Evolutionary conservation across 148 eudicot genomes (phyloP), one percentile per base, ranked within the genome.

Genomic region (Rhododendron ovatum): DNA sequence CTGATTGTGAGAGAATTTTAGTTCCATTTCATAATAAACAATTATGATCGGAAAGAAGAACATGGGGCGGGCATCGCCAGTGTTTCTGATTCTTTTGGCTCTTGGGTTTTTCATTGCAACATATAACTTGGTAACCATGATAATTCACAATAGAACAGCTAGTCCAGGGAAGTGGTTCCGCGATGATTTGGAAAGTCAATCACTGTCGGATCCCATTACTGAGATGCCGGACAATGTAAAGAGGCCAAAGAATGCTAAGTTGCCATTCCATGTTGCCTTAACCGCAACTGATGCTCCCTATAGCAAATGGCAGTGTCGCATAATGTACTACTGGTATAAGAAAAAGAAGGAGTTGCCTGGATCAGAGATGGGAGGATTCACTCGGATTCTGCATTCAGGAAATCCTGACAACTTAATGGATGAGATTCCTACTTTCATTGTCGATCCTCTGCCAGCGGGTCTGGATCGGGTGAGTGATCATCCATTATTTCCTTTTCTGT

Each of bases 321-420:
- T 97, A 87, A 97, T 97, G 99, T 97, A 95, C 82, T 97, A 97
- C 85, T 97, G 99, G 99, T 97, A 97, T 83, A 97, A 93, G 93
- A 92, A 93, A 88, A 91, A 89, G 86, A 93, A 89, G 85, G 93
- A 91, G 76, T 82, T 91, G 91, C 92, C 93, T 85, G 98, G 95
- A 89, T 95, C 99, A 81, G 98, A 95, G 82, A 93, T 97, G 90
- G 99, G 99, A 76, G 95, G 95, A 51, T 95, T 95, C 71, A 97
- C 99, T 67, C 88, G 99, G 92, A 92, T 97, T 90, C 81, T 97
- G 90, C 99, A 97, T 90, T 97, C 98, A 12, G 99, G 99, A 71
- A 93, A 83, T 33, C 76, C 93, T 82, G 98, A 97, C 89, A 93
- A 93, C 81, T 85, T 95, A 89, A 93, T 97, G 96, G 93, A 94